Conservation (phyloP, 73 alveolate genomes). For the Tetrahymena thermophila region DNA sequence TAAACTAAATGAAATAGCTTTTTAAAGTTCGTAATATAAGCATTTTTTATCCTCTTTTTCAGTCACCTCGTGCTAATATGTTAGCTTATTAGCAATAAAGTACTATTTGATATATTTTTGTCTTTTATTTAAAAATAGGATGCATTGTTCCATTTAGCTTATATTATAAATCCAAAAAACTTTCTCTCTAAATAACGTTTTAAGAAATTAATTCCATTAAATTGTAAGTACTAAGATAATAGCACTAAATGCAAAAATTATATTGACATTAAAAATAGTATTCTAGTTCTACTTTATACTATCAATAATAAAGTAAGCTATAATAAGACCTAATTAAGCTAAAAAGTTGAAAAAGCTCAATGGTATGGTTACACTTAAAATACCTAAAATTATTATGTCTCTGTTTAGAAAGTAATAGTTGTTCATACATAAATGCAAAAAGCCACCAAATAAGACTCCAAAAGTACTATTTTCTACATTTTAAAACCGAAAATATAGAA, state of each 20-base stretch:
- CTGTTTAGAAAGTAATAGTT: background rate
- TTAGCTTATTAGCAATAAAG: background rate
- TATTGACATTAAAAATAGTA: too few species aligned
- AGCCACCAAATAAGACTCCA: too few species aligned
- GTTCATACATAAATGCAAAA: background rate
- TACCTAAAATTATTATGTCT: too few species aligned
- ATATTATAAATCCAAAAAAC: background rate
- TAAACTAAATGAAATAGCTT: background rate
- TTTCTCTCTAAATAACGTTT: too few species aligned
- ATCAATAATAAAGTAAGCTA: too few species aligned
- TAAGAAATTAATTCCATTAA: too few species aligned
- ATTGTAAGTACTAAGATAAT: too few species aligned
- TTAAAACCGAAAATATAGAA: background rate
- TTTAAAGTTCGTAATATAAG: background rate
- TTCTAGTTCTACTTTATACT: too few species aligned
- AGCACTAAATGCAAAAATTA: background rate
- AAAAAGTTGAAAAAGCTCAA: background rate
- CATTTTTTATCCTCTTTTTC: background rate
- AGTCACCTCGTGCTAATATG: background rate
- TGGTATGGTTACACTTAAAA: too few species aligned
- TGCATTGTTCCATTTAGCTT: background rate
- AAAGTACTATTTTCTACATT: background rate
- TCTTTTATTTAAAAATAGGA: background rate
- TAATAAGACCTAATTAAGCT: background rate
- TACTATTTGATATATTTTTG: background rate